Conservation (phyloP, 208 protist species). For the Leptomonas seymouri region DNA sequence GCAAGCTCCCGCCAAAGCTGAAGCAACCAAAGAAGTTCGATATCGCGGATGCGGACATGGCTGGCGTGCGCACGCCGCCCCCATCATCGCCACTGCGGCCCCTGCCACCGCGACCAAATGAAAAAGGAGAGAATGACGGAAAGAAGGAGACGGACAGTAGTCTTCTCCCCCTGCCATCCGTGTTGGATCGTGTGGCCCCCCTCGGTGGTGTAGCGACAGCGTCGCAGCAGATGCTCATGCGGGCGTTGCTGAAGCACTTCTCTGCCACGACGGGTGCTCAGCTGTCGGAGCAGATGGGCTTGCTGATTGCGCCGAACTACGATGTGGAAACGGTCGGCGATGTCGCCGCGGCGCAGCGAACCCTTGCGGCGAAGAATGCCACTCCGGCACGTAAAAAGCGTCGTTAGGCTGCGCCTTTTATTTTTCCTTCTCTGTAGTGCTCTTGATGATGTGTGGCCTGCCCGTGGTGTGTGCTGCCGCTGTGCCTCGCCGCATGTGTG, state of each 20-base stretch:
- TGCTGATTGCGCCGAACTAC: conserved; percentile 54
- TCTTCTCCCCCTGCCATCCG: not conserved
- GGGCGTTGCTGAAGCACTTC: conserved; percentile 41
- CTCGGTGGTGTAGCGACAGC: conserved; percentile 46
- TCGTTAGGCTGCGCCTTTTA: not conserved
- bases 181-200: conserved; percentile 28
- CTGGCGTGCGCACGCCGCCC: not conserved
- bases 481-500: not conserved
- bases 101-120: too few relatives aligned
- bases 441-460: not conserved
- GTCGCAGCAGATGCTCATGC: conserved; percentile 60
- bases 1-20: not conserved
- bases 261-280: conserved; percentile 36
- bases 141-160: not conserved
- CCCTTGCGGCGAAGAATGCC: conserved; percentile 16
- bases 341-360: conserved; percentile 40
- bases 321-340: conserved; percentile 44
- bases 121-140: too few relatives aligned
- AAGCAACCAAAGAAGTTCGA: not conserved
- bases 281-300: conserved; percentile 48
- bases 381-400: not conserved
- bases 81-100: not conserved
- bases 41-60: not conserved
- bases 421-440: too few relatives aligned
- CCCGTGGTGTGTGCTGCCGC: not conserved